Base-by-base conservation (phyloP, 768 basidiomycete species). In the Tulasnella sp. region DNA sequence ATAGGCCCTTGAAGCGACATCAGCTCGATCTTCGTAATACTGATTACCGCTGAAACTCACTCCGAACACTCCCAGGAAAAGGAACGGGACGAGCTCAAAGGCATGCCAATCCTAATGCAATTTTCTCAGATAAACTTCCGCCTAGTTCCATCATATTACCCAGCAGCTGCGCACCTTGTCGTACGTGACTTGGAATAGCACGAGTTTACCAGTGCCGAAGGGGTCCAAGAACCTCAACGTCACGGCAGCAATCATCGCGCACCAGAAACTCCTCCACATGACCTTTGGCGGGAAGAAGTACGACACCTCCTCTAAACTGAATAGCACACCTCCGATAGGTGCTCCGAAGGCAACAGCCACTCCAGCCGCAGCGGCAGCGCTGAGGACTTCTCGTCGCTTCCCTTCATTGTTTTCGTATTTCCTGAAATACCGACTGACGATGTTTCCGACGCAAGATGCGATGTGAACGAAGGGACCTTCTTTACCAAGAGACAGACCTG, bases 371-470 rank as follows among this genome's bases (percentile, higher is more conserved):
- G 95, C 94, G 37, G 96, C 96, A 14, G 97, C 97, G 78, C 93
- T 96, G 45, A 99, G 85, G 74, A 99, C 91, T 84, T 99, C 97
- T 69, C 97, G 90, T 67, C 96, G 88, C 82, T 99, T 99, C 17
- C 93, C 96, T 88, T 99, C 97, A 80, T 99, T 99, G 72, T 88
- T 91, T 83, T 99, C 96, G 80, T 97, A 99, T 83, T 99, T 99
- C 42, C 82, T 82, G 79, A 93, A 90, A 80, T 91, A 89, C 15
- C 97, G 88, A 80, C 93, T 94, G 78, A 94, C 87, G 77, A 99
- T 97, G 81, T 98, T 99, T 9, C 94, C 96, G 29, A 97, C 85
- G 82, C 96, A 97, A 71, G 91, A 90, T 2, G 93, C 94, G 78
- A 98, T 96, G 80, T 97, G 96, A 3, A 97, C 96, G 81, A 97